phyloP scores from a whole-genome alignment of 495 filamentous ascomycete genomes.

The Penicillium ochrochloron region DNA sequence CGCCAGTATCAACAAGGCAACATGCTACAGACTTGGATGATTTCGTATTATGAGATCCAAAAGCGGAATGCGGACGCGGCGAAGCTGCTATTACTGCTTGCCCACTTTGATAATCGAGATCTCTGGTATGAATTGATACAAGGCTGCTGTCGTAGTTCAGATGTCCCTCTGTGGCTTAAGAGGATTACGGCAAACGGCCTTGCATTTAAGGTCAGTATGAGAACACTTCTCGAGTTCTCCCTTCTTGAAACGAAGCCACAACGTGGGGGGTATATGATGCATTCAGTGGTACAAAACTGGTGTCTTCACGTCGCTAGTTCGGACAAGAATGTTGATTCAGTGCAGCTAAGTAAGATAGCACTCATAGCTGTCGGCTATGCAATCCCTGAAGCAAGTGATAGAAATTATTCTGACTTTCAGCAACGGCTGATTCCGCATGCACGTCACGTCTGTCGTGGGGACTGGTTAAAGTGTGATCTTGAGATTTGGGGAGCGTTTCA shows the following conservation, averaged over 20 bases:
- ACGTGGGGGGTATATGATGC: slow-evolving; percentile 36
- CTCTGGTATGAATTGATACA: slow-evolving; percentile 34
- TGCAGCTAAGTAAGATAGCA: slow-evolving; percentile 27
- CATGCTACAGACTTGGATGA: slow-evolving; percentile 51
- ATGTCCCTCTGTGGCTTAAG: slow-evolving; percentile 35
- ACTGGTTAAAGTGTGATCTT: slow-evolving; percentile 12
- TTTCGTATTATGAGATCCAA: slow-evolving; percentile 46
- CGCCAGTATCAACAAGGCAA: slow-evolving; percentile 40
- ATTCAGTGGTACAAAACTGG: slow-evolving; percentile 43
- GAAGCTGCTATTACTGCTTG: slow-evolving; percentile 48
- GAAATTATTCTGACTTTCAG: slow-evolving; percentile 34
- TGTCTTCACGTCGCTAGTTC: slow-evolving; percentile 24
- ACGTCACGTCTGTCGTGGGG: slow-evolving; percentile 21
- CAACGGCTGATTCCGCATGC: slow-evolving; percentile 46
- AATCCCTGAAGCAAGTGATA: slow-evolving; percentile 22
- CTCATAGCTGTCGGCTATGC: slow-evolving; percentile 31
- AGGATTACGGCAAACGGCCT: slow-evolving; percentile 30
- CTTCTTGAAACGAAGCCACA: slow-evolving; percentile 33
- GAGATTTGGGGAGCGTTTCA: slow-evolving; percentile 31
- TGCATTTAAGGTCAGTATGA: slow-evolving; percentile 33
- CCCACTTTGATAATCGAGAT: slow-evolving; percentile 45
- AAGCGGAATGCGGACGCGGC: slow-evolving; percentile 39
- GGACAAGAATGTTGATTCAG: slow-evolving; percentile 11
- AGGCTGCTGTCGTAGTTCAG: slow-evolving; percentile 12
- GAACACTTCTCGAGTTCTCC: slow-evolving; percentile 38